These are phyloP conservation scores for Colletotrichum theobromicola DNA, from an alignment of 2,329 filamentous ascomycete genomes.

Conservation along the genomic window DNA sequence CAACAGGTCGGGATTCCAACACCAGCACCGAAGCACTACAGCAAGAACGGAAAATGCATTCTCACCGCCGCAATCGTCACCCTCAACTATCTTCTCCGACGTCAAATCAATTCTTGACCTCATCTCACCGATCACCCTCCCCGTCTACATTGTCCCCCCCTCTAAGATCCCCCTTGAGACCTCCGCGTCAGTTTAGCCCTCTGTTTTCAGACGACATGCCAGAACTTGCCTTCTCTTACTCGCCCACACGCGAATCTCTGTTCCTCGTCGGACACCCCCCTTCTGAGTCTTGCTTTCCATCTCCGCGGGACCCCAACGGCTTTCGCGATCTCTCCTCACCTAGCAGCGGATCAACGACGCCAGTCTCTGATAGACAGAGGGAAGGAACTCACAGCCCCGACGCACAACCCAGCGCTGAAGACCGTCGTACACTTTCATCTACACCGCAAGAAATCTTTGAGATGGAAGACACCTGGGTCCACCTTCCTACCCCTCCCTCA, in stretches of 20 bases:
- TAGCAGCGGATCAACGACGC: not conserved
- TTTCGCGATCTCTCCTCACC: not conserved
- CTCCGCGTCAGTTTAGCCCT: not conserved
- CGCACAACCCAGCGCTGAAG: not conserved
- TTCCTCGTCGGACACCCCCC: not conserved
- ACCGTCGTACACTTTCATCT: not conserved
- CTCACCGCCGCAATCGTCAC: conserved; percentile 11
- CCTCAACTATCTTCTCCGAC: not conserved
- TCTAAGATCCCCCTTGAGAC: not conserved
- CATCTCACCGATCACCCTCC: not conserved
- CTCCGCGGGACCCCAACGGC: not conserved
- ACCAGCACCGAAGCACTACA: not conserved
- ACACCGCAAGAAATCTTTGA: not conserved
- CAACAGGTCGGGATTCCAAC: not conserved
- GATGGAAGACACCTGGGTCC: not conserved
- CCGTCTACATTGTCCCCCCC: not conserved
- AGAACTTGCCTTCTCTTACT: not conserved
- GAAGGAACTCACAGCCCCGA: not conserved
- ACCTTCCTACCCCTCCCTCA: not conserved
- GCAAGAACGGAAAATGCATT: not conserved
- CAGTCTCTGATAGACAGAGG: not conserved
- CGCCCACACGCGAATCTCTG: not conserved
- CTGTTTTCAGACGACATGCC: not conserved
- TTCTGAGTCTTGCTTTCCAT: not conserved
- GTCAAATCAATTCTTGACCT: not conserved